A percentile compares a stretch with the other conserved stretches of the same genome.
phyloP scores from a whole-genome alignment of 2,329 filamentous ascomycete species.

The Apiospora arundinis region DNA sequence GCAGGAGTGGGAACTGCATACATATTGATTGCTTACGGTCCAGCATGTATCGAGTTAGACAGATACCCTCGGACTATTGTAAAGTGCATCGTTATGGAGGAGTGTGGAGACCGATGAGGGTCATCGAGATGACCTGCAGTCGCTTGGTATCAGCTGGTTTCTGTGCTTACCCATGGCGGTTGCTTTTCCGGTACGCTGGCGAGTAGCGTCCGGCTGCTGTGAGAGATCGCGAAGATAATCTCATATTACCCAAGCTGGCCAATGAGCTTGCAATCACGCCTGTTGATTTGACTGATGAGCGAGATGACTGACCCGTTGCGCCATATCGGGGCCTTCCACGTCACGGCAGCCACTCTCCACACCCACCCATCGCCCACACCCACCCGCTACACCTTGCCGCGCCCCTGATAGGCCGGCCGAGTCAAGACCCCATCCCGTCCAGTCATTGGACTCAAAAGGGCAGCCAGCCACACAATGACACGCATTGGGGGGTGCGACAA shows the following conservation, averaged over 20 bases:
- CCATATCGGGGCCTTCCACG: constrained; percentile 17
- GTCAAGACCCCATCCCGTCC: constrained; percentile 4
- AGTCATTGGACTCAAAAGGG: constrained; percentile 11
- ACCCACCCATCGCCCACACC: constrained; percentile 6
- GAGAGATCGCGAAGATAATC: not conserved
- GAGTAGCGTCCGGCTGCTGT: not conserved
- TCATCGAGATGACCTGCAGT: constrained; percentile 17
- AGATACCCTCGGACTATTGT: constrained; percentile 13
- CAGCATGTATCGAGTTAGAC: not conserved
- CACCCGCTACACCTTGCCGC: constrained; percentile 5
- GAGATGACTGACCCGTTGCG: constrained; percentile 18
- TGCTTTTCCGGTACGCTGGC: constrained; percentile 13
- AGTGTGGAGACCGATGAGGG: constrained; percentile 7
- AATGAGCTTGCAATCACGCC: not conserved
- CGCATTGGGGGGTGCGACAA: constrained; percentile 13
- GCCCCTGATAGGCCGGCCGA: not conserved
- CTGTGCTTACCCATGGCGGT: constrained; percentile 7
- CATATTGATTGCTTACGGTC: not conserved
- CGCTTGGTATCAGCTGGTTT: constrained; percentile 2
- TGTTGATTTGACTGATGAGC: not conserved
- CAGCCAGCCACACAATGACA: constrained; percentile 18
- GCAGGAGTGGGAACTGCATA: constrained; percentile 10
- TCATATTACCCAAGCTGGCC: not conserved
- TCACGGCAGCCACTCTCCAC: constrained; percentile 10
- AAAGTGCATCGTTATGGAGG: not conserved